These are phyloP conservation scores for Phoenix dactylifera DNA, from an alignment of 176 grass and related monocot species.

Conservation along the genomic window DNA sequence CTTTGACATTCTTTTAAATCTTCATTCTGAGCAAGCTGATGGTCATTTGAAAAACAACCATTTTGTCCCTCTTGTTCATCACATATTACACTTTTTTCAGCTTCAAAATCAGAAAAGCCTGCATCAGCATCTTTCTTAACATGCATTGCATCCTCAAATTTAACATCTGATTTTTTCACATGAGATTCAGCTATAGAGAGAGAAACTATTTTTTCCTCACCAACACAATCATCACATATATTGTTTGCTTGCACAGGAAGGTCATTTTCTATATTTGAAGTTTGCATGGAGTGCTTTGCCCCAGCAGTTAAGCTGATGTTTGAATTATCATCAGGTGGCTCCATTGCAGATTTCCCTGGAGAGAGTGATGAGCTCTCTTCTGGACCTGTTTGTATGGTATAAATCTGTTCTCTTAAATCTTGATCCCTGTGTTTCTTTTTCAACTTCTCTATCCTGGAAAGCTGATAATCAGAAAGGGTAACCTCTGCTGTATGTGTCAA, in stretches of 20 bases:
- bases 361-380: slow-evolving; percentile 6
- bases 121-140: background rate
- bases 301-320: no score
- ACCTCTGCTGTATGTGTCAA: slow-evolving; percentile 57
- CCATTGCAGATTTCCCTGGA: slow-evolving; percentile 9
- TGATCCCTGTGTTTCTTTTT: slow-evolving; percentile 35
- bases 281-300: background rate
- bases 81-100: background rate
- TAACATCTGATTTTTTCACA: no score
- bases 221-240: background rate
- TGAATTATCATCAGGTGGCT: slow-evolving; percentile 12
- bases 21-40: slow-evolving; percentile 1
- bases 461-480: slow-evolving; percentile 7
- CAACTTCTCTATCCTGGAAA: slow-evolving; percentile 24
- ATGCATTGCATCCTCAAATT: background rate
- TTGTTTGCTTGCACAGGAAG: background rate
- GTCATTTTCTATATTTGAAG: slow-evolving; percentile 13
- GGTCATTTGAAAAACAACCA: background rate
- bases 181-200: no score
- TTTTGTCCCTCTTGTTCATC: slow-evolving; percentile 13
- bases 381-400: slow-evolving; percentile 2
- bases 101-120: slow-evolving; percentile 1
- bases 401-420: slow-evolving; percentile 34
- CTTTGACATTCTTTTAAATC: no score
- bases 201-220: background rate